Conservation (phyloP, 2,329 filamentous ascomycete genomes). For the Aureobasidium sp. region DNA sequence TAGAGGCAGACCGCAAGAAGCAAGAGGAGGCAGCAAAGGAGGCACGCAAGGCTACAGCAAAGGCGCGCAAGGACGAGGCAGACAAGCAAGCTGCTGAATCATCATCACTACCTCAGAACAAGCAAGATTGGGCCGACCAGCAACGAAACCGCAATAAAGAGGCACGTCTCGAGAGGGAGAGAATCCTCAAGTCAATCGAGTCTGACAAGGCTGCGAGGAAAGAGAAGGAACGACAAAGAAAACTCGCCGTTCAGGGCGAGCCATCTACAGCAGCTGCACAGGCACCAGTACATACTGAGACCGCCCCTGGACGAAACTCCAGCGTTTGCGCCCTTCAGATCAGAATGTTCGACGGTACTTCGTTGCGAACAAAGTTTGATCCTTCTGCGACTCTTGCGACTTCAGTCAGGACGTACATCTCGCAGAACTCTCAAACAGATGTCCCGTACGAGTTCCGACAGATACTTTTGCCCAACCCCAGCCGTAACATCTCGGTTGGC, state of each 20-base stretch:
- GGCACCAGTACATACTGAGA: background rate
- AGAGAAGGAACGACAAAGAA: conserved; percentile 47
- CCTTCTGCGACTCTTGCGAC: conserved; percentile 53
- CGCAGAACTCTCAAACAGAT: conserved; percentile 40
- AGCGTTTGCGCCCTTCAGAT: conserved; percentile 55
- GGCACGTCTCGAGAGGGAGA: conserved; percentile 59
- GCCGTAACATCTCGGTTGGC: conserved; percentile 62
- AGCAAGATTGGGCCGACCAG: conserved; percentile 29
- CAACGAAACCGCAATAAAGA: conserved; percentile 58
- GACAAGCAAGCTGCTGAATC: conserved; percentile 26
- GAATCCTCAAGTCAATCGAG: conserved; percentile 68
- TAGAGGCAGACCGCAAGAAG: conserved; percentile 26
- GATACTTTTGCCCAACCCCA: conserved; percentile 71
- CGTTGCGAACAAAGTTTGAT: conserved; percentile 63
- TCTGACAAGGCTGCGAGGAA: conserved; percentile 66
- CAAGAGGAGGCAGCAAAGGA: conserved; percentile 46
- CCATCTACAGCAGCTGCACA: conserved; percentile 30
- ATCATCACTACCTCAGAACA: conserved; percentile 20
- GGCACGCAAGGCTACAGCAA: conserved; percentile 30
- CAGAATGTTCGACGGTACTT: conserved; percentile 76
- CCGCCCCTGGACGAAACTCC: background rate
- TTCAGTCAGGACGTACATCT: conserved; percentile 72
- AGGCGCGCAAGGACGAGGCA: conserved; percentile 34
- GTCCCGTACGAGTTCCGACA: conserved; percentile 76
- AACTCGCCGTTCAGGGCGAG: conserved; percentile 32